Conservation (phyloP, 2,329 filamentous ascomycete species). For the Corinectria fuckeliana region DNA sequence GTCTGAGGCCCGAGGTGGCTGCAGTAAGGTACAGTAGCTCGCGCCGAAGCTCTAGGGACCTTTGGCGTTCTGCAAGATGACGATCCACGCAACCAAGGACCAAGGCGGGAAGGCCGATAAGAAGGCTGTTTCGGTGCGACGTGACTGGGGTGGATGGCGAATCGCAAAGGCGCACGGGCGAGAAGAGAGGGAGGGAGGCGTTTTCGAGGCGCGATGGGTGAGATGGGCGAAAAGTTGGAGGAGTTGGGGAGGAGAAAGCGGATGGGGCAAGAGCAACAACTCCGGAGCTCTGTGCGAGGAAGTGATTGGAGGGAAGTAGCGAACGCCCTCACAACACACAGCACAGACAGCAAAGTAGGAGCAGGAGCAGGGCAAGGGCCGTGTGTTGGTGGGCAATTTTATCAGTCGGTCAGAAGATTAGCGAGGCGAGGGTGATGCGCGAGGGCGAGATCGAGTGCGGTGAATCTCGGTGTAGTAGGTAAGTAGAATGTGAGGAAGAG, state of each 20-base stretch:
- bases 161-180: slow-evolving; percentile 13
- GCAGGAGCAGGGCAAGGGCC: slow-evolving; percentile 3
- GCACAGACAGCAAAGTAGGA: too few relatives aligned
- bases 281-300: not conserved
- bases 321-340: not conserved
- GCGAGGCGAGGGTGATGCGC: not conserved
- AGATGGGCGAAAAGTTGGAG: not conserved
- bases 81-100: slow-evolving; percentile 8
- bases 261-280: slow-evolving; percentile 1
- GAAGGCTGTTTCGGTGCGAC: slow-evolving; percentile 3
- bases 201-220: slow-evolving; percentile 17
- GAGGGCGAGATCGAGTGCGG: not conserved
- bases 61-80: slow-evolving; percentile 13
- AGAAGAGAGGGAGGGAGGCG: not conserved
- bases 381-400: slow-evolving; percentile 6
- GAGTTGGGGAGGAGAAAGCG: not conserved
- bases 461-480: not conserved
- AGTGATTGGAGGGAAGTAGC: slow-evolving; percentile 14
- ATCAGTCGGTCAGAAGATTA: slow-evolving; percentile 15
- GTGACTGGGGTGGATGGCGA: slow-evolving; percentile 2
- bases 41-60: not conserved
- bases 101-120: slow-evolving; percentile 8
- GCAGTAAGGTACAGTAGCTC: slow-evolving; percentile 3
- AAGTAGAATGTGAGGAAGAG: not conserved
- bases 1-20: slow-evolving; percentile 1